Base-by-base conservation (phyloP, 2,329 filamentous ascomycete species). In the Trichoderma koningii region DNA sequence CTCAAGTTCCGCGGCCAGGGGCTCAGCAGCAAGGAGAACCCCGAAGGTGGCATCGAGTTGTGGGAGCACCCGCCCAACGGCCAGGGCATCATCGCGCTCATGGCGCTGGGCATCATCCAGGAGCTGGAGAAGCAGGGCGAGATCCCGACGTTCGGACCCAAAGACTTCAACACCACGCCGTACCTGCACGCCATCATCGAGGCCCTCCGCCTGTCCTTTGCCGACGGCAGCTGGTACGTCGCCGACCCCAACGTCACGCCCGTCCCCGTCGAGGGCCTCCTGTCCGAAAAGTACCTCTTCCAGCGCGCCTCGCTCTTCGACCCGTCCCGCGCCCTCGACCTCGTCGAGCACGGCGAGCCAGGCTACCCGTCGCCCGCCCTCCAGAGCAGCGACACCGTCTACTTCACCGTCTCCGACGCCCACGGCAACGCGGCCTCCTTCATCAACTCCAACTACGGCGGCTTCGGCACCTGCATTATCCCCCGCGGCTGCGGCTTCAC, bases 11-110 rank as follows among this genome's bases (percentile, higher is more conserved):
- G 81, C 0, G 89, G 90, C 9, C 89, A 92, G 71, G 80, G 79
- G 3, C 75, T 80, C 0, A 68, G 67, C 2, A 69, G 6, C 17
- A 30, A 51, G 2, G 34, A n/a, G 2, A 38, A 38, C 9, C 2
- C 55, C n/a, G 68, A 76, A 9, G 76, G 80, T 14, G 87, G 87
- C 10, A 84, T 97, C 48, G 88, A 96, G 73, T 81, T 99, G 0
- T 98, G 94, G 94, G 95, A 99, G 74, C 94, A 98, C 74, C 93
- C 94, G 42, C 95, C 95, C 9, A 98, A 98, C 72, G 93, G 95
- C 0, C 95, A 98, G 77, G 95, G 95, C 1, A 93, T 98, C 69
- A 91, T 98, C 2, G 95, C 95, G 0, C 81, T 98, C 38, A 97
- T 98, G 89, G 91, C 95, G 0, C 82, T 99, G 0, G 95, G 95